Base-by-base conservation (phyloP, 1,284 basidiomycete species). In the Mycosarcoma maydis region DNA sequence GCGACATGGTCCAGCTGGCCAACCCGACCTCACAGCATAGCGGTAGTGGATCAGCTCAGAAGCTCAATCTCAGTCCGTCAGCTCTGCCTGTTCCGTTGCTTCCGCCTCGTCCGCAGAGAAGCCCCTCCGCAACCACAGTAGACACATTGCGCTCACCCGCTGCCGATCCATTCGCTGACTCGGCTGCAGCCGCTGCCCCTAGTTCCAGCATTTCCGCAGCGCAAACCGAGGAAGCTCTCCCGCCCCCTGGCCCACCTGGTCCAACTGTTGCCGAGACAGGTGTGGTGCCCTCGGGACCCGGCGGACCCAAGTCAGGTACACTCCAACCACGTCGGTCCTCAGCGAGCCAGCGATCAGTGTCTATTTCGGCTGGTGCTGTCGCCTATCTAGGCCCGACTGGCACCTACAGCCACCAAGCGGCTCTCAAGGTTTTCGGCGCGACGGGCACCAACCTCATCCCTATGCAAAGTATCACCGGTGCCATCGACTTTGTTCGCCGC, bases 201-300 rank as follows among this genome's bases (percentile, higher is more conserved):
- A 36, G 23, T 17, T 19, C 36, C 6, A 30, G 30, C 27, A 29
- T 30, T 17, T 22, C 47, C 17, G 39, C 51, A 16, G 38, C 36
- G 6, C 55, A 51, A 38, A 37, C 40, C 13, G 59, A 44, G 8
- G 52, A 55, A 20, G 33, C 37, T 11, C 50, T 32, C 13, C 13
- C 39, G 24, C 50, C 48, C 44, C 32, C 49, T 13, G 50, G 59
- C 4, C 65, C 73, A 6, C 53, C 62, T 19, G 70, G 50, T 16
- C 60, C 61, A 7, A 75, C 73, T 4, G 66, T 72, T 3, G 73
- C 70, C 23, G 73, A 75, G 62, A 75, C 73, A 1, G 73, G 73
- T 6, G 50, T 66, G 11, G 47, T 72, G 10, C 66, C 67, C 0
- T 56, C 50, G n/a, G 73, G 73, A 5, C 56, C 64, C 10, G 73